Evolutionary conservation across 345 rosid species (phyloP).

Genomic region (Triadica sebifera): DNA sequence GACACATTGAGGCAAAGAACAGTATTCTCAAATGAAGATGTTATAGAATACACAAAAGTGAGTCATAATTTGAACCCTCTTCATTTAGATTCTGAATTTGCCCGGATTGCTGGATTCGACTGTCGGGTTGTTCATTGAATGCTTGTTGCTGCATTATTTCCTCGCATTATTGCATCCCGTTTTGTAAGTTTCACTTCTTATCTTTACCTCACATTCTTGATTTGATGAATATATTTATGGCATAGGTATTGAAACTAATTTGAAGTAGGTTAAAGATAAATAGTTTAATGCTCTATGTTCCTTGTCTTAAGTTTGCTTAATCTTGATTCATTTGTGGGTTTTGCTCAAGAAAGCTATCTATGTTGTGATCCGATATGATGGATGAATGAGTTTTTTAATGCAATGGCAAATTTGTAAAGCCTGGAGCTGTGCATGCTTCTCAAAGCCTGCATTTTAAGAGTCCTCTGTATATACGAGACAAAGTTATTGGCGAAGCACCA

Average conservation of each 20-base stretch:
- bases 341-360: not conserved
- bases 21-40: constrained; percentile 60
- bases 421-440: constrained; percentile 82
- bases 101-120: constrained; percentile 63
- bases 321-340: not conserved
- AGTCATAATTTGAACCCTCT: constrained; percentile 72
- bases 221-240: not conserved
- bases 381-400: not conserved
- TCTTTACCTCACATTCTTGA: not conserved
- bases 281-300: too few relatives aligned
- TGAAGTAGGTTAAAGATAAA: too few relatives aligned
- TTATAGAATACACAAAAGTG: constrained; percentile 62
- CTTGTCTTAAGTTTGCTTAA: too few relatives aligned
- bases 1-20: constrained; percentile 57
- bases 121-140: constrained; percentile 77
- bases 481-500: constrained; percentile 51
- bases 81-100: constrained; percentile 65
- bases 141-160: constrained; percentile 86
- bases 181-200: constrained; percentile 59
- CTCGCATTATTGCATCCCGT: constrained; percentile 65
- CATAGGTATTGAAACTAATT: too few relatives aligned
- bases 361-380: too few relatives aligned
- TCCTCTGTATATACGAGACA: constrained; percentile 73
- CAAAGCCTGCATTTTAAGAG: constrained; percentile 72
- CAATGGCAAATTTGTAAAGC: constrained; percentile 39